Conservation (phyloP, 1,284 basidiomycete species). For the Tremellales sp. region DNA sequence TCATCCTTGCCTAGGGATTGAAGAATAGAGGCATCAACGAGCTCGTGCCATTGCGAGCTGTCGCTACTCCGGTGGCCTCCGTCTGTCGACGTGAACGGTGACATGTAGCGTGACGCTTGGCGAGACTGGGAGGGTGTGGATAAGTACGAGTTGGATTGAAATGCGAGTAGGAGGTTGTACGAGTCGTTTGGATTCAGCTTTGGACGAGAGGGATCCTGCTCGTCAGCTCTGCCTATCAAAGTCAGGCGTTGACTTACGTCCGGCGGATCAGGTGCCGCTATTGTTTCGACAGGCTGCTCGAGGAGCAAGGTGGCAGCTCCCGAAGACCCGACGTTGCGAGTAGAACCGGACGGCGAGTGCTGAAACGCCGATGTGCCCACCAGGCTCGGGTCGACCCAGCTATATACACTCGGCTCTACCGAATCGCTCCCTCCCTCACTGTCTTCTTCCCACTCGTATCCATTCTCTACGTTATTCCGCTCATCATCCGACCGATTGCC, state of each 20-base stretch:
- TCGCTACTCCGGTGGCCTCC: conserved; percentile 1
- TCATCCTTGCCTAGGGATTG: conserved; percentile 65
- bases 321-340: not conserved
- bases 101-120: not conserved
- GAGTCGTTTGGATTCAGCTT: conserved; percentile 19
- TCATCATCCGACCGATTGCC: not conserved
- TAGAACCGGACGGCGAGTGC: not conserved
- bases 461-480: not conserved
- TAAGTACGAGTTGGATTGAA: conserved; percentile 20
- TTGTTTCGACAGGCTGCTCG: not conserved
- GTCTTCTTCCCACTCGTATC: conserved; percentile 22
- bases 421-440: conserved; percentile 17
- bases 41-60: conserved; percentile 63
- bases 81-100: conserved; percentile 12
- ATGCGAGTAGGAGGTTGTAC: conserved; percentile 31
- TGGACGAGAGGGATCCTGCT: conserved; percentile 2
- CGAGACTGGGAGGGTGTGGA: conserved; percentile 4
- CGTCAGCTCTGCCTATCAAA: not conserved
- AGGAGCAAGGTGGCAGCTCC: not conserved
- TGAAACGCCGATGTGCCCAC: conserved; percentile 14
- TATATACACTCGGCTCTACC: conserved; percentile 20
- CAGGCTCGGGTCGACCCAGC: conserved; percentile 31
- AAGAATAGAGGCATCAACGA: conserved; percentile 65
- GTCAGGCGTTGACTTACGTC: not conserved
- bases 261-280: not conserved